phyloP scores from a whole-genome alignment of 73 alveolate genomes.

The Paramecium biaurelia region DNA sequence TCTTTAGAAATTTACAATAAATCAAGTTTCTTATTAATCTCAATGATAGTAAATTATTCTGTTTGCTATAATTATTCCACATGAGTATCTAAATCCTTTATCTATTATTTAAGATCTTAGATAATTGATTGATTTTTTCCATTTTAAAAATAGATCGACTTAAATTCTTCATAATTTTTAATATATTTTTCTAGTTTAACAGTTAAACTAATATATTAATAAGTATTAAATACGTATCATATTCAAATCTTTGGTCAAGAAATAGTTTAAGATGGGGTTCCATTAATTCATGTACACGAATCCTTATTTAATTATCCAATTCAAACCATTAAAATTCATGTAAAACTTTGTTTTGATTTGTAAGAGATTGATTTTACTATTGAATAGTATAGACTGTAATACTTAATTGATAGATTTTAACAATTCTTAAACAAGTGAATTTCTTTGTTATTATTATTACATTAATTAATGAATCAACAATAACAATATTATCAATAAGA shows the following conservation, averaged over 20 bases:
- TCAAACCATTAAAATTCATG: neutral
- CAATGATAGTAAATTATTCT: neutral
- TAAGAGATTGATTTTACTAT: neutral
- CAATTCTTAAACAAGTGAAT: neutral
- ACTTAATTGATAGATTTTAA: constrained; percentile 18
- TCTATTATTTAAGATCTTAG: neutral
- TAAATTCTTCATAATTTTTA: neutral
- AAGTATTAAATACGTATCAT: neutral
- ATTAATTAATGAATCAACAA: neutral
- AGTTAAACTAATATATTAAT: neutral
- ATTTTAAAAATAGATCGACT: neutral
- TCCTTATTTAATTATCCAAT: neutral
- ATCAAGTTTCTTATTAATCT: neutral
- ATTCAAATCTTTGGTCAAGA: neutral
- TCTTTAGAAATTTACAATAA: neutral
- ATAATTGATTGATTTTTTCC: neutral
- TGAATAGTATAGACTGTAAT: neutral
- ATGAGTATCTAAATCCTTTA: neutral
- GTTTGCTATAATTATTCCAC: neutral
- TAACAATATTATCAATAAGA: neutral
- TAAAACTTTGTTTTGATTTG: neutral
- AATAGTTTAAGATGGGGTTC: constrained; percentile 24
- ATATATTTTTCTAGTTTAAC: neutral
- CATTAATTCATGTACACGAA: neutral
- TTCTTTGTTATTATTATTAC: neutral